phyloP scores from a whole-genome alignment of 371 early-diverging fungal genomes.

The Mortierella sp. region DNA sequence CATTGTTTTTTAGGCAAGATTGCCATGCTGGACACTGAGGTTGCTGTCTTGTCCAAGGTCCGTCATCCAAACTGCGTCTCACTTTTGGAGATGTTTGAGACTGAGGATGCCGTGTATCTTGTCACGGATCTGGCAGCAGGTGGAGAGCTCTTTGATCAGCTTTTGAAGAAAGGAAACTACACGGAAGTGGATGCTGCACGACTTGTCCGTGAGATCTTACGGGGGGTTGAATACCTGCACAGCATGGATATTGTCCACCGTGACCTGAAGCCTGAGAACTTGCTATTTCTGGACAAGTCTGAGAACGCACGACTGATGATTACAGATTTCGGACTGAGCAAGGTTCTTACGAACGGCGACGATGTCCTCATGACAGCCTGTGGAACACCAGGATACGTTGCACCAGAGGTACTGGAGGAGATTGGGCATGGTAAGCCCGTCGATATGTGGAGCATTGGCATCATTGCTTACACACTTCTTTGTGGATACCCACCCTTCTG shows the following conservation, averaged over 20 bases:
- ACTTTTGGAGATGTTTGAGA: conserved; percentile 82
- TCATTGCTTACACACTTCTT: conserved; percentile 87
- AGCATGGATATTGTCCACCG: conserved; percentile 86
- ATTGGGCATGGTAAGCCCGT: conserved; percentile 73
- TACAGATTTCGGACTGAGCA: conserved; percentile 86
- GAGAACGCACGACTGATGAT: conserved; percentile 70
- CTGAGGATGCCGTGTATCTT: conserved; percentile 80
- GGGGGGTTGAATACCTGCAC: conserved; percentile 87
- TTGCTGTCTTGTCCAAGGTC: conserved; percentile 80
- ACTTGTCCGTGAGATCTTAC: conserved; percentile 76
- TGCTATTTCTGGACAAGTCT: conserved; percentile 65
- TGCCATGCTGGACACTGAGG: conserved; percentile 84
- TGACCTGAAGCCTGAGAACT: conserved; percentile 87
- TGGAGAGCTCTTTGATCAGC: conserved; percentile 89
- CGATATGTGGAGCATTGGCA: conserved; percentile 92
- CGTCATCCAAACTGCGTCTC: conserved; percentile 84
- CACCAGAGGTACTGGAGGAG: conserved; percentile 86
- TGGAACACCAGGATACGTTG: conserved; percentile 88
- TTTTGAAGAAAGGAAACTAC: conserved; percentile 81
- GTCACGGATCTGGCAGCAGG: conserved; percentile 88
- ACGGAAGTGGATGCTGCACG: conserved; percentile 78
- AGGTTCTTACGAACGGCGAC: conserved; percentile 72
- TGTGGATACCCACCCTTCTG: conserved; percentile 92
- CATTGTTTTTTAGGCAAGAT: conserved; percentile 68
- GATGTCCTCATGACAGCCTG: conserved; percentile 80